Percentiles rank a stretch among this genome's conserved stretches.
Evolutionary conservation across 1,139 yeast genomes (phyloP).

Genomic region (Saccharomyces hybrid): DNA sequence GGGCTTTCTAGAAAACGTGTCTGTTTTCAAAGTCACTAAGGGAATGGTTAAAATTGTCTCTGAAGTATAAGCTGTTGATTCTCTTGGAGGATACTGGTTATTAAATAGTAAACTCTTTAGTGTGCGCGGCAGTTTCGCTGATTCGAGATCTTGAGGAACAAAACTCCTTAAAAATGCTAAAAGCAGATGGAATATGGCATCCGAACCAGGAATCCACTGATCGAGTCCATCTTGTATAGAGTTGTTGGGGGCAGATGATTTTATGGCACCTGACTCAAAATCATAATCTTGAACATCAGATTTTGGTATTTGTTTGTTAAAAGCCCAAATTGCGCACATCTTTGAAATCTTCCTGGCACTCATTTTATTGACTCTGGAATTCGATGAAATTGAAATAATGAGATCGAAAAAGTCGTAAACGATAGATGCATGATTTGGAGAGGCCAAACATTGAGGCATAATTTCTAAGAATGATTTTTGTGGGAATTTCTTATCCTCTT

Average conservation of each 20-base stretch:
- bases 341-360: slow-evolving; percentile 74
- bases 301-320: slow-evolving; percentile 35
- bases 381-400: slow-evolving; percentile 71
- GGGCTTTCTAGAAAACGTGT: slow-evolving; percentile 52
- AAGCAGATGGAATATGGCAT: slow-evolving; percentile 76
- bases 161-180: slow-evolving; percentile 73
- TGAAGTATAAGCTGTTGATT: slow-evolving; percentile 33
- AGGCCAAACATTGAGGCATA: slow-evolving; percentile 75
- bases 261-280: slow-evolving; percentile 13
- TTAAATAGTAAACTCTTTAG: slow-evolving; percentile 55
- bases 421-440: slow-evolving; percentile 83
- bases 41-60: slow-evolving; percentile 50
- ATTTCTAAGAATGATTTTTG: slow-evolving; percentile 64
- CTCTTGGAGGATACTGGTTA: slow-evolving; percentile 60
- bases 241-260: slow-evolving; percentile 19
- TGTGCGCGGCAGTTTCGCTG: slow-evolving; percentile 51
- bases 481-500: slow-evolving; percentile 59
- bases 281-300: slow-evolving; percentile 14
- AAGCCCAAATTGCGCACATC: slow-evolving; percentile 88
- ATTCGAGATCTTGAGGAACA: slow-evolving; percentile 54
- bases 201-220: slow-evolving; percentile 74
- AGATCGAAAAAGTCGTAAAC: slow-evolving; percentile 82
- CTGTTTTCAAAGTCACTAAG: slow-evolving; percentile 60
- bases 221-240: slow-evolving; percentile 64
- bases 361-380: slow-evolving; percentile 69